Conservation (phyloP, 345 rosid species). For the Hypericum perforatum region DNA sequence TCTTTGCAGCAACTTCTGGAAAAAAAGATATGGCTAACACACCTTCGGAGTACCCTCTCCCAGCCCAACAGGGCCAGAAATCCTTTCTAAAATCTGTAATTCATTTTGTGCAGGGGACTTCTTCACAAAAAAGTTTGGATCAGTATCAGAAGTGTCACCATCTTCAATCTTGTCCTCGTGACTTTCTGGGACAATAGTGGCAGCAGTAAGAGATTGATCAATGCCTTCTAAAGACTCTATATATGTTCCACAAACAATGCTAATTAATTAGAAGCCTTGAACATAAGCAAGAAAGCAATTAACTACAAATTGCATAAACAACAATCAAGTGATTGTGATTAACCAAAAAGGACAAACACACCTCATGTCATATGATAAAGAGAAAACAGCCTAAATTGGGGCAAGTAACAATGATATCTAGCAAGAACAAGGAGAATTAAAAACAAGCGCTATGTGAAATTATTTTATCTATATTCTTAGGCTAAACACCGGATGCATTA, state of each 20-base stretch:
- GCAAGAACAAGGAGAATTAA: no score
- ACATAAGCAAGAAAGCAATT: not conserved
- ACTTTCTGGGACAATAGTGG: conserved; percentile 14
- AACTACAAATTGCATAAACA: no score
- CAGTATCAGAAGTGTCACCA: conserved; percentile 26
- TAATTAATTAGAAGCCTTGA: not conserved
- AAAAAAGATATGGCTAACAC: conserved; percentile 10
- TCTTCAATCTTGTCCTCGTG: conserved; percentile 19
- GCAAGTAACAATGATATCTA: no score
- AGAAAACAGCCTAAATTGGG: no score
- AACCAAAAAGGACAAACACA: no score
- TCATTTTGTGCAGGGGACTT: conserved; percentile 46
- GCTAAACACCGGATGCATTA: no score
- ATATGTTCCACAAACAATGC: conserved; percentile 13
- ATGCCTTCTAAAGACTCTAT: conserved; percentile 18
- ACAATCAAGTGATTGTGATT: no score
- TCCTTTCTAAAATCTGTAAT: conserved; percentile 30
- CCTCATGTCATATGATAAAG: no score
- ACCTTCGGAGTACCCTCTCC: conserved; percentile 99
- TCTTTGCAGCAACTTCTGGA: not conserved
- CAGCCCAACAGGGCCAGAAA: conserved; percentile 53
- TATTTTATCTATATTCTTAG: no score
- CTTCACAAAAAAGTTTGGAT: conserved; percentile 40
- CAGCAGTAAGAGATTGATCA: conserved; percentile 15
- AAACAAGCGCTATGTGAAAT: no score